phyloP scores from a whole-genome alignment of 495 filamentous ascomycete species.

The Neurospora tetraspora region DNA sequence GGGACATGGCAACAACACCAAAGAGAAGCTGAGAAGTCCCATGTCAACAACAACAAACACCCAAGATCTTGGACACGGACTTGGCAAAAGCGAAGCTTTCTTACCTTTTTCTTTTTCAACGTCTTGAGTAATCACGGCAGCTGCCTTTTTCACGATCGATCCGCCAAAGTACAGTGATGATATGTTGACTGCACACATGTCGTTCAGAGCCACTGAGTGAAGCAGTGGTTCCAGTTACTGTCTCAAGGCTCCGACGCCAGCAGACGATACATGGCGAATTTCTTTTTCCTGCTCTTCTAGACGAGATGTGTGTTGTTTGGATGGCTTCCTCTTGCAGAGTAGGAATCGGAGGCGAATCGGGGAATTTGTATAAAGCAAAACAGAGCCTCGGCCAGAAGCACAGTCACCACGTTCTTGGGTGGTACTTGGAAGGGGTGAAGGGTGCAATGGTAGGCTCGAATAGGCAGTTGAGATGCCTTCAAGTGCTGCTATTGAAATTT shows the following conservation, averaged over 20 bases:
- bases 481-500: background rate
- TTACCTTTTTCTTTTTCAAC: background rate
- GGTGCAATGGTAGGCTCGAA: background rate
- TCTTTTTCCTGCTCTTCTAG: background rate
- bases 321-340: background rate
- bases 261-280: background rate
- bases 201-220: no score
- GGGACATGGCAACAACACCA: background rate
- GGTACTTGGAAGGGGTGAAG: background rate
- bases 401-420: background rate
- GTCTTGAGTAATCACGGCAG: background rate
- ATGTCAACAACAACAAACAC: background rate
- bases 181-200: no score
- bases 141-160: no score
- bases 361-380: background rate
- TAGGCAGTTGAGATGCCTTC: background rate
- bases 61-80: background rate
- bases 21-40: background rate
- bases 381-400: background rate
- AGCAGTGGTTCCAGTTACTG: no score
- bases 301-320: background rate
- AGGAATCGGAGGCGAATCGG: background rate
- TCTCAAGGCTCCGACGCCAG: background rate
- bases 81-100: background rate
- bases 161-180: no score